A percentile compares a stretch with the other conserved stretches of the same genome.
phyloP scores from a whole-genome alignment of 768 basidiomycete species.

The Pholiota molesta region DNA sequence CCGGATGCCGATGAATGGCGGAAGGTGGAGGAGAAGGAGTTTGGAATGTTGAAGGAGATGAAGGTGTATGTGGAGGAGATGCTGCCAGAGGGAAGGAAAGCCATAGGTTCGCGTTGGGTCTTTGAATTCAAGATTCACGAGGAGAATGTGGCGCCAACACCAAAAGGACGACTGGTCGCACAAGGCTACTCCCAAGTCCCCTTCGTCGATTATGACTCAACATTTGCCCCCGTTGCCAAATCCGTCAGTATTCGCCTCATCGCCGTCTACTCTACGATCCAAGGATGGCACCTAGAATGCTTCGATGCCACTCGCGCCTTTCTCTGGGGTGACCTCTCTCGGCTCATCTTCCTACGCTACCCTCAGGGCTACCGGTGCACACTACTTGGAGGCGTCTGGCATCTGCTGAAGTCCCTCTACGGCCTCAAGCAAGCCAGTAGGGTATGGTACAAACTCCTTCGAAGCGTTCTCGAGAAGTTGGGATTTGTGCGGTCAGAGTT shows the following conservation, averaged over 20 bases:
- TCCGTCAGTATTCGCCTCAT: slow-evolving; percentile 6
- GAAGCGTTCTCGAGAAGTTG: slow-evolving; percentile 7
- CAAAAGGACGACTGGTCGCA: slow-evolving; percentile 12
- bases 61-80: slow-evolving; percentile 10
- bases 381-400: slow-evolving; percentile 4
- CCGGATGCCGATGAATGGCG: slow-evolving; percentile 12
- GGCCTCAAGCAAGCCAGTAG: slow-evolving; percentile 16
- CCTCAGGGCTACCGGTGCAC: background rate
- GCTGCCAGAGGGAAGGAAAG: slow-evolving; percentile 13
- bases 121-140: slow-evolving; percentile 12
- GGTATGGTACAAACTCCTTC: slow-evolving; percentile 15
- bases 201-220: background rate
- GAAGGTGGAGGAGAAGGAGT: slow-evolving; percentile 13
- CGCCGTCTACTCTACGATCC: background rate
- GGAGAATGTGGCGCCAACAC: background rate
- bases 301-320: slow-evolving; percentile 9
- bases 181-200: slow-evolving; percentile 19
- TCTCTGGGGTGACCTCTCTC: slow-evolving; percentile 8
- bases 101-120: slow-evolving; percentile 17
- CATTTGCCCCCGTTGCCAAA: no score
- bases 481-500: slow-evolving; percentile 13
- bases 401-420: slow-evolving; percentile 15
- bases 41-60: slow-evolving; percentile 14
- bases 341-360: slow-evolving; percentile 5
- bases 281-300: background rate